Percentiles rank a stretch among this genome's conserved stretches.
phyloP scores from a whole-genome alignment of 2,329 filamentous ascomycete species.

The Aspergillus calidoustus region DNA sequence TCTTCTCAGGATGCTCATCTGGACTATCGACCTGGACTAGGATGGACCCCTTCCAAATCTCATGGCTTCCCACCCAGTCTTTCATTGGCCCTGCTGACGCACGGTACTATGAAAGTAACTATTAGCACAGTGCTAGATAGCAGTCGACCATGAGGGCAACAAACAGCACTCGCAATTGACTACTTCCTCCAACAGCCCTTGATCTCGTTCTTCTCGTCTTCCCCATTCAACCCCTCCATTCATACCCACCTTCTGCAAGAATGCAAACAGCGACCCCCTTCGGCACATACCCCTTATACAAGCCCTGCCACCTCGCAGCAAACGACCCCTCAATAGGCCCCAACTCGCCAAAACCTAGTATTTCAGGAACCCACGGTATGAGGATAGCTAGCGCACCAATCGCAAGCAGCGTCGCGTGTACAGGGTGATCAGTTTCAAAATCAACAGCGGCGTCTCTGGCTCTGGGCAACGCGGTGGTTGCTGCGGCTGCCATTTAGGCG shows the following conservation, averaged over 20 bases:
- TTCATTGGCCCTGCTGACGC: too few relatives aligned
- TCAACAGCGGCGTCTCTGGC: constrained; percentile 21
- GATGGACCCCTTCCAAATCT: neutral
- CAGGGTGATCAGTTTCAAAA: constrained; percentile 29
- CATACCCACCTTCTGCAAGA: neutral
- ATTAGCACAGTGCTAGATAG: neutral
- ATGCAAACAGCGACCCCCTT: constrained; percentile 12
- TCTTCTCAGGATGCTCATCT: neutral
- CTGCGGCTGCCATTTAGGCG: constrained; percentile 17
- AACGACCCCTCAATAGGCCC: constrained; percentile 38
- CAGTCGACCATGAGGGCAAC: neutral
- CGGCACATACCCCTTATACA: constrained; percentile 45
- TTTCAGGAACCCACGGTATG: constrained; percentile 30
- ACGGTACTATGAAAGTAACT: too few relatives aligned
- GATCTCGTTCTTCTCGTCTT: too few relatives aligned
- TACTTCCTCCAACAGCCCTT: neutral
- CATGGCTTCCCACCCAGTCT: too few relatives aligned
- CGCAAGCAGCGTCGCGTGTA: constrained; percentile 29
- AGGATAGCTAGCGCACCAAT: constrained; percentile 30
- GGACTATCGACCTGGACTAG: neutral
- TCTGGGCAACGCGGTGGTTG: constrained; percentile 19
- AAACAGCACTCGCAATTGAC: neutral
- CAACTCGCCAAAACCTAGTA: constrained; percentile 30
- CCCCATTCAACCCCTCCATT: neutral
- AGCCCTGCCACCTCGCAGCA: constrained; percentile 46